phyloP scores from a whole-genome alignment of 2,329 filamentous ascomycete genomes.

The Pseudogymnoascus sp. region DNA sequence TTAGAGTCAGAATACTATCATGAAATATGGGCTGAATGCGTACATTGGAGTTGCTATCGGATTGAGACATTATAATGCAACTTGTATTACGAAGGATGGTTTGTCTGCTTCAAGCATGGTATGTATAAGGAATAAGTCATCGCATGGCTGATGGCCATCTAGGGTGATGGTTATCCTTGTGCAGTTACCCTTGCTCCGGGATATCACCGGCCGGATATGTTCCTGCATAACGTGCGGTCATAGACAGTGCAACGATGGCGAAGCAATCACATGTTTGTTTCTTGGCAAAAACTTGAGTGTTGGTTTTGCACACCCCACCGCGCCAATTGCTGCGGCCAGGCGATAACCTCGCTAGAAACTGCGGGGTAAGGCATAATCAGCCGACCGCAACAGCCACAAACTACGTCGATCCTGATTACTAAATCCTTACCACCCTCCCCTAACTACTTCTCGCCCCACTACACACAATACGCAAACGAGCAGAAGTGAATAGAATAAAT shows the following conservation, averaged over 20 bases:
- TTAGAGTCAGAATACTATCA: background rate
- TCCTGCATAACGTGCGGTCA: background rate
- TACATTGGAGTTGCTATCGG: background rate
- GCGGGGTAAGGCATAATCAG: background rate
- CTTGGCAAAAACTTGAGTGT: background rate
- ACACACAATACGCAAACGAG: background rate
- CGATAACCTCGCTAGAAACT: background rate
- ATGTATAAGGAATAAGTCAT: background rate
- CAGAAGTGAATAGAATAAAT: background rate
- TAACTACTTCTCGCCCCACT: background rate
- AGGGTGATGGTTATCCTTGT: background rate
- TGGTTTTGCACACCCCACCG: background rate
- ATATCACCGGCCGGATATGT: background rate
- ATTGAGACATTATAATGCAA: background rate
- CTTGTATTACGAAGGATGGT: background rate
- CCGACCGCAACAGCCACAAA: background rate
- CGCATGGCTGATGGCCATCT: background rate
- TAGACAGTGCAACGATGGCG: background rate
- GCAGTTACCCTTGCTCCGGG: background rate
- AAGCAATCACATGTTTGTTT: background rate
- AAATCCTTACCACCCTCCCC: background rate
- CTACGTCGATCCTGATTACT: background rate
- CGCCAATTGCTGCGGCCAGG: background rate
- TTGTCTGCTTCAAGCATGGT: background rate
- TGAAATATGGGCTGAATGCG: background rate